A percentile compares a stretch with the other conserved stretches of the same genome.
Evolutionary conservation across 2,329 filamentous ascomycete genomes (phyloP).

Genomic region (Diaporthe citrichinensis): DNA sequence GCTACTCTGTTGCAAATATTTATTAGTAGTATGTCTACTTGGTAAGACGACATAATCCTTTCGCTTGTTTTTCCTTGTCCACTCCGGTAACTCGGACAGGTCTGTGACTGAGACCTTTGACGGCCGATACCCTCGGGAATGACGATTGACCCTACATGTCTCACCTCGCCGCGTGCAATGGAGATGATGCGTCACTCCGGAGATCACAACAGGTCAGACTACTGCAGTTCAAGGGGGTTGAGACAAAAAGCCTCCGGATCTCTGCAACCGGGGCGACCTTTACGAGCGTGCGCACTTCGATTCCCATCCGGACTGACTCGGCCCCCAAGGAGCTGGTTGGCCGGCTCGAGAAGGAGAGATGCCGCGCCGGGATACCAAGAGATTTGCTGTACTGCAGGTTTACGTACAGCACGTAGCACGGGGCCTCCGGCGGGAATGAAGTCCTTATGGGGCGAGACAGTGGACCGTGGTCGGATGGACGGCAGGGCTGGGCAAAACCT

Average conservation of each 20-base stretch:
- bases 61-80: conserved; percentile 26
- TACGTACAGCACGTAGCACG: neutral
- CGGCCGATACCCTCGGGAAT: neutral
- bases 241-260: neutral
- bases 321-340: conserved; percentile 15
- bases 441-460: neutral
- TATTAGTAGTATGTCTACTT: conserved; percentile 33
- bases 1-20: conserved; percentile 25
- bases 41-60: conserved; percentile 13
- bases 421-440: neutral
- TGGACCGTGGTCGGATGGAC: neutral
- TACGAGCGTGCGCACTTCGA: neutral
- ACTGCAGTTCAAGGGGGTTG: neutral
- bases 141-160: neutral
- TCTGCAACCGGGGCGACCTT: conserved; percentile 16
- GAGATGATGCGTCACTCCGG: conserved; percentile 18
- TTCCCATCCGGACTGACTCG: conserved; percentile 7
- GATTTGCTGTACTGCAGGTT: neutral
- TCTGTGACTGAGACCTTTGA: no score
- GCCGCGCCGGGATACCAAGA: neutral
- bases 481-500: conserved; percentile 24
- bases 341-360: neutral
- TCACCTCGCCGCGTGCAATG: neutral
- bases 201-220: neutral
- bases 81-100: neutral